Base-by-base conservation (phyloP, 1,284 basidiomycete genomes). In the Tylopilus orsonianus region DNA sequence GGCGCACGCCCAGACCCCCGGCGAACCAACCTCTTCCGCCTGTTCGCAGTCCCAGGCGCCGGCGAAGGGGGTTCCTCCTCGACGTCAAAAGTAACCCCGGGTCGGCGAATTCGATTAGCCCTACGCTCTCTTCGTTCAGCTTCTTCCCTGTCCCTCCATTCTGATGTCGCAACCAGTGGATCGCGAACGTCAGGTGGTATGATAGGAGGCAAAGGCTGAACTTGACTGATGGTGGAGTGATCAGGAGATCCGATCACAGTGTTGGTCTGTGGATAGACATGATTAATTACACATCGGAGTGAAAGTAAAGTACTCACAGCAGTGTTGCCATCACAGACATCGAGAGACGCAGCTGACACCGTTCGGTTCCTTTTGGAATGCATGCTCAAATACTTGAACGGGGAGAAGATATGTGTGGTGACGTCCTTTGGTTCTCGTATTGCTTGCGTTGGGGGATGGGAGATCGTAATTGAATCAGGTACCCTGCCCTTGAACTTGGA, bases 171-270 rank as follows among this genome's bases (percentile, higher is more conserved):
- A 26, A 71, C 51, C 29, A 77, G 63, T 4, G 83, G 79, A 61
- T 90, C 87, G 35, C 84, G 79, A 41, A 75, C 57, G 13, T 77
- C 79, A 4, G 84, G 85, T 9, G 78, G 75, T 27, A 75, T 70
- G 35, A 83, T 68, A 0, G 77, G 78, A 32, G 78, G 77, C 10
- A 77, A 68, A 13, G 70, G 71, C 16, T 56, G 64, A 12, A 47
- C 64, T 53, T 79, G 75, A 55, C 83, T 81, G 53, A 80, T 69
- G 54, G 79, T 74, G 4, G 87, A 90, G 22, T 80, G 78, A n/a
- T 82, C 85, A 5, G 83, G 83, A 4, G 87, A 87, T 16, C 84
- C 85, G 24, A 88, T 64, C 32, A 85, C 77, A 13, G 87, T 87
- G 56, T 82, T 89, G 20, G 80, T 67, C 83, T 85, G 50, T 26